Base-by-base conservation (phyloP, 2,329 filamentous ascomycete species). In the Chaetomiaceae sp. region DNA sequence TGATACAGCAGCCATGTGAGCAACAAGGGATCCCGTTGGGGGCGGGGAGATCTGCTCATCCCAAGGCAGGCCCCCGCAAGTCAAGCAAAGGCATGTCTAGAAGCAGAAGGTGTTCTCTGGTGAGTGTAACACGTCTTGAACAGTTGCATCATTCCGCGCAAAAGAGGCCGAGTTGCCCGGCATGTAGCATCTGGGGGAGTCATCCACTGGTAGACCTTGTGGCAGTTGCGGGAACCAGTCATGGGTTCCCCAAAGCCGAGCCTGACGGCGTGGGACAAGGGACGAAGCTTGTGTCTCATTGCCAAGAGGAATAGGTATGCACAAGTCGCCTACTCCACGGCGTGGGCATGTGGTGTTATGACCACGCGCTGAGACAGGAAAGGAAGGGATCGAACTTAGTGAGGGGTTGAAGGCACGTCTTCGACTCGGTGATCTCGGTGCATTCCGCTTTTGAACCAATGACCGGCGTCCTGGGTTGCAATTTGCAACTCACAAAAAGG, bases 91-190 rank as follows among this genome's bases (percentile, higher is more conserved):
- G 8, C 3, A 11, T 34, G 8, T 23, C 44, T 23, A 22, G 14
- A 50, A 46, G 36, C 3, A 54, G 46, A 46, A 40, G 52, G 46
- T 44, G n/a, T 33, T 9, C 17, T 31, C 29, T 29, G 22, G 14
- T 17, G 14, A 19, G 4, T n/a, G 20, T 20, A 22, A 51, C 39
- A 22, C 22, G 33, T 38, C 11, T 44, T 38, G 25, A 14, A 44
- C 22, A 17, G 25, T 12, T 22, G 42, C 43, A n/a, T n/a, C n/a
- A 40, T 53, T 23, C 33, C 29, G 23, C 6, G 6, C 22, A 27
- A 15, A 12, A 29, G 20, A 29, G n/a, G 37, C 11, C 43, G 19
- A 27, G 43, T 3, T 27, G 29, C 20, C 11, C 12, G 15, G 40
- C 29, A n/a, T 19, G 15, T 19, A n/a, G 20, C 9, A 17, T 19